These are phyloP conservation scores for Tuber aestivum DNA, from an alignment of 495 filamentous ascomycete species.

Conservation along the genomic window DNA sequence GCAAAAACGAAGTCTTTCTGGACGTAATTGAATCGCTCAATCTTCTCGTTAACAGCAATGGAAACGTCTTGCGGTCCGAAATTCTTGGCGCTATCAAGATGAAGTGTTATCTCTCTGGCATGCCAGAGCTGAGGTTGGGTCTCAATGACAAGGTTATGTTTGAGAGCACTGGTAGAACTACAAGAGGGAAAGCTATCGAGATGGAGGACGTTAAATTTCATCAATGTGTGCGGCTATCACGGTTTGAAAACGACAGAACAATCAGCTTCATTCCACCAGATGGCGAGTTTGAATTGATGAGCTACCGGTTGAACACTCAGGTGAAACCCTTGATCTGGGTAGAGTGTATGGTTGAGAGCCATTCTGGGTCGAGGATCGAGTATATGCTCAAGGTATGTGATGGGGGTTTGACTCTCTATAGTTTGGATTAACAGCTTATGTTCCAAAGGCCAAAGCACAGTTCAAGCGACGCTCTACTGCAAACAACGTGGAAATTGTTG, in stretches of 20 bases:
- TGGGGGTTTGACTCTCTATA: neutral
- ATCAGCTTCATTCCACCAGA: constrained; percentile 99
- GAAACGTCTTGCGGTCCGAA: constrained; percentile 93
- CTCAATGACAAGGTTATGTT: constrained; percentile 99
- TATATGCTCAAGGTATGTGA: constrained; percentile 84
- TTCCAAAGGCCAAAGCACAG: constrained; percentile 72
- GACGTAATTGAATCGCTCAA: constrained; percentile 97
- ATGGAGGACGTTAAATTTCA: constrained; percentile 99
- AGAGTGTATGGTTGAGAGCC: constrained; percentile 91
- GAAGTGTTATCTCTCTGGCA: constrained; percentile 98
- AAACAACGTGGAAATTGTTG: constrained; percentile 97
- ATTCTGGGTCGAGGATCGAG: constrained; percentile 89
- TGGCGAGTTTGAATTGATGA: constrained; percentile 99
- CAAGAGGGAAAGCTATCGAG: constrained; percentile 93
- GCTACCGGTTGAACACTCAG: constrained; percentile 96
- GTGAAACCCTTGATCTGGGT: constrained; percentile 99
- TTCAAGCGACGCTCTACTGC: constrained; percentile 97
- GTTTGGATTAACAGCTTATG: neutral
- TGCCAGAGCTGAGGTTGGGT: constrained; percentile 92
- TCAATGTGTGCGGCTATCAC: constrained; percentile 89
- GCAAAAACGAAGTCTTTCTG: constrained; percentile 99
- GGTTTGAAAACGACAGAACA: constrained; percentile 97
- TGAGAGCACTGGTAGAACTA: constrained; percentile 91
- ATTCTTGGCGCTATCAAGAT: constrained; percentile 97
- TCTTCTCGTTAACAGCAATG: constrained; percentile 86